Percentiles rank a stretch among this genome's conserved stretches.
Evolutionary conservation across 257 asterid species (phyloP).

Genomic region (Anisodus tanguticus): DNA sequence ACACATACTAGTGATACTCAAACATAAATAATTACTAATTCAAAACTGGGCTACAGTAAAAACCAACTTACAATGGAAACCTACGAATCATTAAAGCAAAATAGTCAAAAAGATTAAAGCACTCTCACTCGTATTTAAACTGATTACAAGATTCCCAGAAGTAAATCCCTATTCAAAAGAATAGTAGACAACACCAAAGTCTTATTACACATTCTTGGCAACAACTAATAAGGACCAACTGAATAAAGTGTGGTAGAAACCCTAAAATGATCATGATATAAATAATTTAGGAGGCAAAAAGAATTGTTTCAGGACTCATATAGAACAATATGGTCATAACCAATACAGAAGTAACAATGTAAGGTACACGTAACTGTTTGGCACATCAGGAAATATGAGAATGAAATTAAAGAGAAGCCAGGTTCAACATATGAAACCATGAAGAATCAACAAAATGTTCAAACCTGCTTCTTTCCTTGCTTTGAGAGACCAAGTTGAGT

Average conservation of each 20-base stretch:
- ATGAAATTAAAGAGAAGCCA: background rate
- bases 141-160: slow-evolving; percentile 18
- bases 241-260: background rate
- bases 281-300: background rate
- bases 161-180: slow-evolving; percentile 3
- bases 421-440: slow-evolving; percentile 1
- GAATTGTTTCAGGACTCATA: background rate
- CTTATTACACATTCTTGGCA: slow-evolving; percentile 18
- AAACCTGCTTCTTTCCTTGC: slow-evolving; percentile 99
- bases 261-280: slow-evolving; percentile 7
- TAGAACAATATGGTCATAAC: background rate
- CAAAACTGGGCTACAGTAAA: slow-evolving; percentile 19
- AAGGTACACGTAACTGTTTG: background rate
- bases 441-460: slow-evolving; percentile 20
- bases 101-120: background rate
- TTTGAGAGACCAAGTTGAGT: slow-evolving; percentile 84
- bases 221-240: slow-evolving; percentile 21
- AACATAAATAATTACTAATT: slow-evolving; percentile 4
- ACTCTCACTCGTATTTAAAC: background rate
- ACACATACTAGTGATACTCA: slow-evolving; percentile 11
- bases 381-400: slow-evolving; percentile 16
- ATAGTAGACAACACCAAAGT: slow-evolving; percentile 7
- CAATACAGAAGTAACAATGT: slow-evolving; percentile 7
- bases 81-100: background rate
- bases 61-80: slow-evolving; percentile 1